phyloP scores from a whole-genome alignment of 2,329 filamentous ascomycete genomes.

The Talaromyces sp. region DNA sequence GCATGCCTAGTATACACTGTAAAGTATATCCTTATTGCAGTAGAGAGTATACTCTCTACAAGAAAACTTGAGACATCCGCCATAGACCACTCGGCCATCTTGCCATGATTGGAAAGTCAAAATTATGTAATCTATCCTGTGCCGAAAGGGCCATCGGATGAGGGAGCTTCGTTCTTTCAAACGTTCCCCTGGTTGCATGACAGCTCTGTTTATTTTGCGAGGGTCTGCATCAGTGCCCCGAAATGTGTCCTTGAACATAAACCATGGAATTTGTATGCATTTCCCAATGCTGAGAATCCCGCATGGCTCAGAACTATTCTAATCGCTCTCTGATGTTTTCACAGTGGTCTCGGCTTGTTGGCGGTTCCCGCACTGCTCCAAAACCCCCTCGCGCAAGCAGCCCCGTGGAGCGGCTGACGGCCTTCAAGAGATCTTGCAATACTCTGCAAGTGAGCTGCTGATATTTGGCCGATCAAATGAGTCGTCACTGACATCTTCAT shows the following conservation, averaged over 20 bases:
- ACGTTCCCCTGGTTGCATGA: not conserved
- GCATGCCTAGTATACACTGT: no score
- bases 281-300: not conserved
- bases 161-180: not conserved
- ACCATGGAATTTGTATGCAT: not conserved
- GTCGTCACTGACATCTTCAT: not conserved
- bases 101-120: no score
- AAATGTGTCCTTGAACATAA: not conserved
- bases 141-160: no score
- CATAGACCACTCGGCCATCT: not conserved
- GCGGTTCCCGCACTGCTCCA: slow-evolving; percentile 48
- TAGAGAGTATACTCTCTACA: not conserved
- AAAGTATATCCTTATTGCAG: not conserved
- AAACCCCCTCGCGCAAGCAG: slow-evolving; percentile 52
- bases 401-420: slow-evolving; percentile 57
- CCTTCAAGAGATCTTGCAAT: slow-evolving; percentile 61
- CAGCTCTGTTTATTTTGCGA: not conserved
- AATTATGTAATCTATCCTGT: no score
- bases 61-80: not conserved
- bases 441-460: slow-evolving; percentile 26
- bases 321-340: not conserved
- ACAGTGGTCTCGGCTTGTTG: slow-evolving; percentile 61
- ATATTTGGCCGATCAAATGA: not conserved
- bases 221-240: not conserved
- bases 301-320: not conserved